Evolutionary conservation across 331 rosid species (phyloP), one percentile per base, ranked within the genome.

Genomic region (Dryas integrifolia): DNA sequence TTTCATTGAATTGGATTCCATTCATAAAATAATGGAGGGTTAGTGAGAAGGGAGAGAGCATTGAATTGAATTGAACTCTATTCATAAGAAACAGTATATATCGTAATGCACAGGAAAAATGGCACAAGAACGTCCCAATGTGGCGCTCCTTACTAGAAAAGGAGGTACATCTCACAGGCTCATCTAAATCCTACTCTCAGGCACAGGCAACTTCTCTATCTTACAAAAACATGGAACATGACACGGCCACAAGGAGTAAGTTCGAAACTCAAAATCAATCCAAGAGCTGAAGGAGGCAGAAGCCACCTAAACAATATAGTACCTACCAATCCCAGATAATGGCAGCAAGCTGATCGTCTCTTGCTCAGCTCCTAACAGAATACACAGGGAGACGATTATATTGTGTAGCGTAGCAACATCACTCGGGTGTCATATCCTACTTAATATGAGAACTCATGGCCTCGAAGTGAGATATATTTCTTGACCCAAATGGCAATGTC

Each of bases 401-500:
- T 47, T 44, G 57, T 44, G 53, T 12, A 13, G 71, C 51, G 53
- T 12, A 13, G 71, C 51, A 58, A 67, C 67, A 50, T 72, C 75
- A 46, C 15, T 55, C 18, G 52, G 48, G 76, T 66, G 67, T 52
- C 46, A 13, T 63, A 75, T 67, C 79, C 77, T 65, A 66, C 77
- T 83, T 82, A 94, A 80, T 94, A 94, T 53, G 98, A 94, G 85
- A 94, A 91, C 78, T 94, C 97, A 18, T 94, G 96, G 74, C 98
- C 97, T 78, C 96, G 84, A 65, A 89, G 87, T 65, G 97, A 94
- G 73, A 91, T 91, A 76, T 88, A 94, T 72, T 94, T 94, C 83
- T 94, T 86, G 70, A 88, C 96, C 98, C 98, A 94, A 72, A 94
- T 91, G 85, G 97, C 94, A 58, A 94, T 87, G 72, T 94, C 98